These are phyloP conservation scores for Crassisporium funariophilum DNA, from an alignment of 768 basidiomycete species.

Conservation along the genomic window DNA sequence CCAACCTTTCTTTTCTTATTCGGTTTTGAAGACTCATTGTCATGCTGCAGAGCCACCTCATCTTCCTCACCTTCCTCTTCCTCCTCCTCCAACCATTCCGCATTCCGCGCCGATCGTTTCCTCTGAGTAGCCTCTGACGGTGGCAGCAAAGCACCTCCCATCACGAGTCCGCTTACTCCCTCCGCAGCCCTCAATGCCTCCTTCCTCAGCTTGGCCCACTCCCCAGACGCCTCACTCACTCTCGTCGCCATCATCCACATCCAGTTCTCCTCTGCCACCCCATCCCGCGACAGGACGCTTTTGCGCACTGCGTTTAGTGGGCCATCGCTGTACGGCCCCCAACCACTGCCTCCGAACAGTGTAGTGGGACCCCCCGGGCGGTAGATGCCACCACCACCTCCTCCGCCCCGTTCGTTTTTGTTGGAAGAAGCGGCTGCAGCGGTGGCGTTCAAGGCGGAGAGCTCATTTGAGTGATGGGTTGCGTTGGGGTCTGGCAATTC, in stretches of 20 bases:
- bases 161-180: conserved; percentile 32
- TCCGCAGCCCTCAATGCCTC: conserved; percentile 56
- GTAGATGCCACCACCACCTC: conserved; percentile 71
- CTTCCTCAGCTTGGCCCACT: conserved; percentile 61
- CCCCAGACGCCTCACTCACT: conserved; percentile 61
- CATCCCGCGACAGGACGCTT: conserved; percentile 74
- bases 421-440: conserved; percentile 29
- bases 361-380: conserved; percentile 93
- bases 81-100: conserved; percentile 7
- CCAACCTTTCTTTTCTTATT: conserved; percentile 35
- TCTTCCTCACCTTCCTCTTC: conserved; percentile 24
- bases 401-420: conserved; percentile 50
- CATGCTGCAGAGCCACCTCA: conserved; percentile 24
- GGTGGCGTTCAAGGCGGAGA: conserved; percentile 40
- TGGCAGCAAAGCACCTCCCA: conserved; percentile 21
- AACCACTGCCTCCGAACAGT: conserved; percentile 80
- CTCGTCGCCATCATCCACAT: conserved; percentile 79
- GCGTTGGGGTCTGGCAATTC: conserved; percentile 79
- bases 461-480: conserved; percentile 48
- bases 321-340: conserved; percentile 88
- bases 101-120: conserved; percentile 6
- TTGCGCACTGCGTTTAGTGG: conserved; percentile 85
- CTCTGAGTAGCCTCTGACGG: conserved; percentile 10
- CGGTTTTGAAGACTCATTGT: conserved; percentile 18
- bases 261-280: conserved; percentile 90